These are phyloP conservation scores for Brettanomyces naardenensis DNA, from an alignment of 805 yeast species.

Conservation along the genomic window DNA sequence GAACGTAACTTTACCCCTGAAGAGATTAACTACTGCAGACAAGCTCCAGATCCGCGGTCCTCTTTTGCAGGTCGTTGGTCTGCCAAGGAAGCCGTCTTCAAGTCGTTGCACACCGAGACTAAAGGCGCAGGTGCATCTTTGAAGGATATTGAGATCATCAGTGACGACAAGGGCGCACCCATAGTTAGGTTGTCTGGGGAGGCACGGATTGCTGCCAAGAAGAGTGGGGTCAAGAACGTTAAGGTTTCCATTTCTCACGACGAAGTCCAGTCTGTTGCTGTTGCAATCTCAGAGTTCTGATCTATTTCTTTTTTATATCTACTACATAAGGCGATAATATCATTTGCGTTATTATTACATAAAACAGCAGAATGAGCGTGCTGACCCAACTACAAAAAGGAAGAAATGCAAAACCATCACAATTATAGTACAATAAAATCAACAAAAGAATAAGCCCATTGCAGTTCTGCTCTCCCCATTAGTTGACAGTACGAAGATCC, in stretches of 20 bases:
- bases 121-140: constrained; percentile 95
- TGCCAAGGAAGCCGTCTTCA: constrained; percentile 98
- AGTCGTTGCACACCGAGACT: constrained; percentile 81
- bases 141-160: constrained; percentile 80
- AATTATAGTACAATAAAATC: too few relatives aligned
- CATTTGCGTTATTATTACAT: too few relatives aligned
- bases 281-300: constrained; percentile 64
- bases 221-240: constrained; percentile 61
- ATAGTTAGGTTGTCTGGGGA: constrained; percentile 66
- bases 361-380: too few relatives aligned
- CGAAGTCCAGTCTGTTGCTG: constrained; percentile 96
- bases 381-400: too few relatives aligned
- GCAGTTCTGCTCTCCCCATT: background rate
- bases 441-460: too few relatives aligned
- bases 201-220: constrained; percentile 67
- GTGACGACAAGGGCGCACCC: constrained; percentile 75
- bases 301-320: background rate
- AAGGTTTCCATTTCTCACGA: constrained; percentile 93
- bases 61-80: constrained; percentile 98
- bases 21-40: constrained; percentile 72
- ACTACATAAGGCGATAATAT: too few relatives aligned
- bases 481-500: constrained; percentile 18
- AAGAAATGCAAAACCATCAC: too few relatives aligned
- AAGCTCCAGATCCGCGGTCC: constrained; percentile 73
- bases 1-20: constrained; percentile 82